phyloP scores from a whole-genome alignment of 306 rosid genomes.

The Quercus berberidifolia region DNA sequence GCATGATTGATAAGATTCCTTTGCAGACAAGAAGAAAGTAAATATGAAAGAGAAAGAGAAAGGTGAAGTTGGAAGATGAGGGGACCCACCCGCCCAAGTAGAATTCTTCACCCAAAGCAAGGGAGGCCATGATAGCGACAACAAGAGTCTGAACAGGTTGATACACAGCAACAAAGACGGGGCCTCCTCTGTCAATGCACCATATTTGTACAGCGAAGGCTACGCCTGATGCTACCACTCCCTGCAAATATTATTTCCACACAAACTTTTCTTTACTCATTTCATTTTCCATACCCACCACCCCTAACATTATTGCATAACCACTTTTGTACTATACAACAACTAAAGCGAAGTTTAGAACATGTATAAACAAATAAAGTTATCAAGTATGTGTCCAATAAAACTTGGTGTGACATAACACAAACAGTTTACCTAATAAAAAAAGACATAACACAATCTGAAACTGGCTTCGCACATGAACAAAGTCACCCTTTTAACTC shows the following conservation, averaged over 20 bases:
- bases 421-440: neutral
- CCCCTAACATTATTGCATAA: slow-evolving; percentile 27
- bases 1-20: neutral
- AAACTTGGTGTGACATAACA: neutral
- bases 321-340: slow-evolving; percentile 24
- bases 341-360: slow-evolving; percentile 19
- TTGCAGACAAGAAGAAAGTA: neutral
- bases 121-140: slow-evolving; percentile 93
- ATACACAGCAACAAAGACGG: slow-evolving; percentile 95
- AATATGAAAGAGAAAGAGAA: neutral
- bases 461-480: neutral
- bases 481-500: slow-evolving; percentile 9
- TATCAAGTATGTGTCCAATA: neutral
- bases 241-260: slow-evolving; percentile 42
- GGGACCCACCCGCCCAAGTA: slow-evolving; percentile 80
- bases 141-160: slow-evolving; percentile 98
- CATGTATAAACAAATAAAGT: neutral
- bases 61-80: neutral
- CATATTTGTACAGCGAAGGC: slow-evolving; percentile 99
- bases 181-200: slow-evolving; percentile 99
- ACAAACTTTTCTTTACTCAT: neutral
- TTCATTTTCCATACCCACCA: slow-evolving; percentile 15
- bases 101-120: slow-evolving; percentile 93
- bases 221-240: slow-evolving; percentile 96
- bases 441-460: no score